A percentile compares a stretch with the other conserved stretches of the same genome.
Conservation (phyloP, 805 yeast genomes). For the Metahyphopichia silvanorum region DNA sequence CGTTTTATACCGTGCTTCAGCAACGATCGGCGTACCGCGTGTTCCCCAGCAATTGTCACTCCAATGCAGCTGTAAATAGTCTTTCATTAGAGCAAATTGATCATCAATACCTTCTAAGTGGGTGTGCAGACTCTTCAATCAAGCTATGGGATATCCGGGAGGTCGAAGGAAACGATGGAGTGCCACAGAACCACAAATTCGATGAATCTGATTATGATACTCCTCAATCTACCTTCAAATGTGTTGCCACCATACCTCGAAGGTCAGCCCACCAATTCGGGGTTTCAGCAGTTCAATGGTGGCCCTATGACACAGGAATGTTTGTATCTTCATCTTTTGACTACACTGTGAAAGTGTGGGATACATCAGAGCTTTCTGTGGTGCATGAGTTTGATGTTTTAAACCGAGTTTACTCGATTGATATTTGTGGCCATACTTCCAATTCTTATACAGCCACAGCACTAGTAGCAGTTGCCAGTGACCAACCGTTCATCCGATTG, state of each 20-base stretch:
- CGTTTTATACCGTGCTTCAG: slow-evolving; percentile 25
- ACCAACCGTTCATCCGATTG: slow-evolving; percentile 64
- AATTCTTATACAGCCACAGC: slow-evolving; percentile 35
- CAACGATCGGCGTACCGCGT: slow-evolving; percentile 18
- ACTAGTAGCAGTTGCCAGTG: slow-evolving; percentile 67
- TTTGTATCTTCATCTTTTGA: slow-evolving; percentile 83
- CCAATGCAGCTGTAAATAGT: slow-evolving; percentile 55
- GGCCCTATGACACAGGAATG: slow-evolving; percentile 86
- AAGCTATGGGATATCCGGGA: slow-evolving; percentile 60
- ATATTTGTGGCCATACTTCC: slow-evolving; percentile 35
- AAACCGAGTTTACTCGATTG: slow-evolving; percentile 64
- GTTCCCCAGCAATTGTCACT: slow-evolving; percentile 44
- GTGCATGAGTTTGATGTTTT: slow-evolving; percentile 66
- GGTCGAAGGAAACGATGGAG: slow-evolving; percentile 5
- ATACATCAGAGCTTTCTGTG: slow-evolving; percentile 59
- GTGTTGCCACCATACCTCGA: slow-evolving; percentile 34
- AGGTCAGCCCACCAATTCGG: slow-evolving; percentile 62
- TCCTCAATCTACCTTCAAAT: slow-evolving; percentile 20
- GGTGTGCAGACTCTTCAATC: slow-evolving; percentile 69
- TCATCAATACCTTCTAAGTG: slow-evolving; percentile 55
- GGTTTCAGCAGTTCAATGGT: slow-evolving; percentile 75
- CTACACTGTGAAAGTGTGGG: slow-evolving; percentile 76
- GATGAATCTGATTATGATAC: slow-evolving; percentile 32
- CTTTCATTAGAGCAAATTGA: slow-evolving; percentile 51
- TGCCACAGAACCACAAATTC: slow-evolving; percentile 9